Percentiles rank a stretch among this genome's conserved stretches.
phyloP scores from a whole-genome alignment of 2,329 filamentous ascomycete species.

The Tricladium varicosporioides region DNA sequence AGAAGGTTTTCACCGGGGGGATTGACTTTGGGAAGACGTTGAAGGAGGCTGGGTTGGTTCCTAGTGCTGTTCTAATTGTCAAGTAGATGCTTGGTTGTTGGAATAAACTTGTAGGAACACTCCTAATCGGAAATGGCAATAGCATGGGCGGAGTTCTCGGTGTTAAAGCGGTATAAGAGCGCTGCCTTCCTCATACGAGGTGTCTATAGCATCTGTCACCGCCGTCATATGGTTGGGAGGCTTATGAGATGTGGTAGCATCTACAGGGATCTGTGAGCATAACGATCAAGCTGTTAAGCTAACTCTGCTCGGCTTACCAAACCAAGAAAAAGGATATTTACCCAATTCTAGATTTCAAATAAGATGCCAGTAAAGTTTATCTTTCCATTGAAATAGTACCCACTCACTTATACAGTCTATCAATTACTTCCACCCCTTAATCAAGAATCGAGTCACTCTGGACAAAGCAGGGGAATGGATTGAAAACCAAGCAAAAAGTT shows the following conservation, averaged over 20 bases:
- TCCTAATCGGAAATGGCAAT: not conserved
- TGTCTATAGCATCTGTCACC: not conserved
- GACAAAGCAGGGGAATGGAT: too few relatives aligned
- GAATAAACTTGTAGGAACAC: not conserved
- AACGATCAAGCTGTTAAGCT: too few relatives aligned
- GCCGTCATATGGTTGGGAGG: not conserved
- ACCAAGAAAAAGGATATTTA: not conserved
- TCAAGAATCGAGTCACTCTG: too few relatives aligned
- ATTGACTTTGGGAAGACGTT: slow-evolving; percentile 84
- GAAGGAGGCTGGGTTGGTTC: slow-evolving; percentile 87
- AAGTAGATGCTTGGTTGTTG: slow-evolving; percentile 38
- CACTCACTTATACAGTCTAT: too few relatives aligned
- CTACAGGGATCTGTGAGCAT: not conserved
- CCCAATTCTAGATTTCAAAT: too few relatives aligned
- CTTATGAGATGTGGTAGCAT: not conserved
- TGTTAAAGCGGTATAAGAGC: not conserved
- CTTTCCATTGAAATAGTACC: too few relatives aligned
- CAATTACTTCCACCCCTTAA: too few relatives aligned
- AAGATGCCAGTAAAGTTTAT: too few relatives aligned
- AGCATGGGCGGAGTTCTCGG: slow-evolving; percentile 6
- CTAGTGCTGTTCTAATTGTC: slow-evolving; percentile 85
- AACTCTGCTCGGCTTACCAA: not conserved
- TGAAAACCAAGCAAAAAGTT: too few relatives aligned
- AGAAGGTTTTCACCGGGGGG: slow-evolving; percentile 69
- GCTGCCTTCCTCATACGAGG: not conserved